Conservation (phyloP, 345 rosid genomes). For the Rhizophora mangle region DNA sequence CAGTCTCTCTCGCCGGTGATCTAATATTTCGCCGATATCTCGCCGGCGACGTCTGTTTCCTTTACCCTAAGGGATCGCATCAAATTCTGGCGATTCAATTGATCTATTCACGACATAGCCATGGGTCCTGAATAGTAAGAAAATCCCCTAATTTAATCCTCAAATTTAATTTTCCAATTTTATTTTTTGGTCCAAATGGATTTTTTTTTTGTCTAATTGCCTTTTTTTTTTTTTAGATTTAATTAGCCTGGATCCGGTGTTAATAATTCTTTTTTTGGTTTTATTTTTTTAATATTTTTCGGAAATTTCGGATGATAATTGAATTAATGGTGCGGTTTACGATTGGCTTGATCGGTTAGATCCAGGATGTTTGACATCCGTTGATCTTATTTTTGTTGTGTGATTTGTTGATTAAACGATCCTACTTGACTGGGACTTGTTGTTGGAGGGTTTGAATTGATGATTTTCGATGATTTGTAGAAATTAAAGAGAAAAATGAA, state of each 20-base stretch:
- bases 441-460: too few species aligned
- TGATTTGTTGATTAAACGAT: too few species aligned
- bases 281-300: not conserved
- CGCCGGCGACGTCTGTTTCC: constrained; percentile 9
- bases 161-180: not conserved
- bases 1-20: constrained; percentile 35
- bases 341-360: constrained; percentile 19
- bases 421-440: too few species aligned
- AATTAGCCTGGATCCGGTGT: constrained; percentile 14
- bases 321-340: not conserved
- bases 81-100: constrained; percentile 18
- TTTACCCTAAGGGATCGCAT: constrained; percentile 1
- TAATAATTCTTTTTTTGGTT: not conserved
- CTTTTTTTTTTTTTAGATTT: not conserved
- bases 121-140: constrained; percentile 97
- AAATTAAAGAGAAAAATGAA: too few species aligned
- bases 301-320: constrained; percentile 2
- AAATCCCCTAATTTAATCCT: not conserved
- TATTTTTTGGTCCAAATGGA: too few species aligned
- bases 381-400: not conserved
- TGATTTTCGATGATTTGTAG: too few species aligned
- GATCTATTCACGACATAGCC: constrained; percentile 23
- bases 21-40: constrained; percentile 14
- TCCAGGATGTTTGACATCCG: constrained; percentile 34
- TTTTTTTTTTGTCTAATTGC: not conserved